These are phyloP conservation scores for Paracamarosporium sp. DNA, from an alignment of 2,329 filamentous ascomycete genomes.

Conservation along the genomic window DNA sequence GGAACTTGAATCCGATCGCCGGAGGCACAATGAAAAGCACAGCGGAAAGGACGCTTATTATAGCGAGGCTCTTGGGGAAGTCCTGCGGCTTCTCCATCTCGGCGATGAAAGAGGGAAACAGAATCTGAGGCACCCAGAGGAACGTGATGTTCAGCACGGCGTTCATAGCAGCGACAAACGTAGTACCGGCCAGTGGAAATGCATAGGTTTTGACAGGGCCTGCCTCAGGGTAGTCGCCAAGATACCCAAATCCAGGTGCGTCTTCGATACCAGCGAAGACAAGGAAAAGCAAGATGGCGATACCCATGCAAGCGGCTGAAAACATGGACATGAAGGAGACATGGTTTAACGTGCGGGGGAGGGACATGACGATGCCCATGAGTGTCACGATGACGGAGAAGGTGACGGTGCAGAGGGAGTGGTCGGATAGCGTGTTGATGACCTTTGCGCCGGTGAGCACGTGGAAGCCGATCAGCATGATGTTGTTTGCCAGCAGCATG, in stretches of 20 bases:
- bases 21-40: conserved; percentile 53
- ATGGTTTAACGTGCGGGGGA: conserved; percentile 84
- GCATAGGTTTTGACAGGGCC: conserved; percentile 62
- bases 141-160: conserved; percentile 96
- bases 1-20: neutral
- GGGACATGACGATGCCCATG: conserved; percentile 77
- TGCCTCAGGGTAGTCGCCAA: conserved; percentile 51
- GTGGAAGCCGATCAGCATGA: conserved; percentile 72
- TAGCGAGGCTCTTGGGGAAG: conserved; percentile 71
- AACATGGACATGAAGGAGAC: conserved; percentile 79
- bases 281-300: conserved; percentile 83
- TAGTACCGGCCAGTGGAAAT: conserved; percentile 73
- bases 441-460: conserved; percentile 82
- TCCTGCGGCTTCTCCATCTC: conserved; percentile 85
- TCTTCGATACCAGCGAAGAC: conserved; percentile 80
- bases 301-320: conserved; percentile 86
- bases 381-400: conserved; percentile 78
- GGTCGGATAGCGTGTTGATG: conserved; percentile 83
- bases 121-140: conserved; percentile 95
- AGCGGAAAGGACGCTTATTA: conserved; percentile 72
- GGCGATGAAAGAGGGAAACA: conserved; percentile 90
- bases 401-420: conserved; percentile 76
- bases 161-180: conserved; percentile 81
- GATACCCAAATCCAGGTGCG: conserved; percentile 70
- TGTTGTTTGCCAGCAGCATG: conserved; percentile 95